Evolutionary conservation across 768 basidiomycete genomes (phyloP), one percentile per base, ranked within the genome.

Genomic region (Auricularia sp.): DNA sequence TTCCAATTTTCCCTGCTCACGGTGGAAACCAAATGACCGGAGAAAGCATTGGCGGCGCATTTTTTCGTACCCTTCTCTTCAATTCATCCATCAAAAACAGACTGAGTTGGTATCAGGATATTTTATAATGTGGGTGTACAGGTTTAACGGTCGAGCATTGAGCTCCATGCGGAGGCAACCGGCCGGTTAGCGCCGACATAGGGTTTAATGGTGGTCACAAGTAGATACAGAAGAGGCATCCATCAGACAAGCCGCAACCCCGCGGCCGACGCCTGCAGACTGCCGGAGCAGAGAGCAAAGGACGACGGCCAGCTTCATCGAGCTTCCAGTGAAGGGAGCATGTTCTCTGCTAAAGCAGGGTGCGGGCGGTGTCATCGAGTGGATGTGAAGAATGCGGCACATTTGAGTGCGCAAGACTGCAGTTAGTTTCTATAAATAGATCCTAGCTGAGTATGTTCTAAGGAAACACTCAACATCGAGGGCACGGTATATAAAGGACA

Each of bases 361-460:
- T 29, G 56, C 56, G 34, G 29, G 34, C 34, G 56, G 10, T 59
- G 56, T 59, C 56, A 59, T 59, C 56, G 56, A 29, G 56, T 33
- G 34, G 7, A 59, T 13, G 34, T 59, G 56, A 59, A 59, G 56
- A 59, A 59, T 59, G 56, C 56, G 56, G 24, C 56, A 59, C 56
- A 10, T 59, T 29, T 33, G 56, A 59, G 56, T 59, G 56, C 24
- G 56, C 56, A 18, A 59, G 56, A 59, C 56, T 51, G 34, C 56
- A 59, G 56, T 59, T 59, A 59, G 56, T 33, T 33, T 59, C 56
- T 59, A 59, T 59, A 59, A 35, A 59, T 59, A 59, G 56, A 59
- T 59, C 56, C 56, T 59, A 59, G 56, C 56, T 59, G 56, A 59
- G 56, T 59, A 59, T 59, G 56, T 59, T 59, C 56, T 59, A 35